Evolutionary conservation across 169 alveolate genomes (phyloP), one percentile per base, ranked within the genome.

Genomic region (Perkinsus olseni): DNA sequence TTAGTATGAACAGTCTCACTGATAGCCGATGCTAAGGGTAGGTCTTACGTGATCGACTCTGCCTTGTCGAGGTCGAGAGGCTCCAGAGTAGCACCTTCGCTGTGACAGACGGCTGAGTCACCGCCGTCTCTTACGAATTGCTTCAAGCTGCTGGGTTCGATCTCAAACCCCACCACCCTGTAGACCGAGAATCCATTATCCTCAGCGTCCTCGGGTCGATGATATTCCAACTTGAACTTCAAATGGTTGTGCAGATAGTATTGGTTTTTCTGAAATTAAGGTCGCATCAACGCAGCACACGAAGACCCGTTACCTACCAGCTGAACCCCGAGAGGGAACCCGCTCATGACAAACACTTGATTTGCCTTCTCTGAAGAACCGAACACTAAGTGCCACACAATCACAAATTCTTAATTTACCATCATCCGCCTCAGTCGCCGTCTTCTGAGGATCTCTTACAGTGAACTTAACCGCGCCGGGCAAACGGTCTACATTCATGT

Each of bases 111-210:
- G 74, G 34, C 37, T 92, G 48, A 36, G 34, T 37, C 17, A 31
- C 93, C 95, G 10, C 51, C 74, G n/a, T 38, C 93, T 38, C 91
- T 50, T 50, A 28, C 13, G 45, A 36, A 92, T 39, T 94, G 93
- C 38, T 92, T 82, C 91, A 94, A 91, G 94, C 96, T 94, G 91
- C 74, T 74, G 74, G 96, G 96, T 20, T 93, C 95, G 62, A 96
- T 95, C 92, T 96, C 97, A 74, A 96, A 95, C 17, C 97, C 97
- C n/a, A 96, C 97, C 36, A 96, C 94, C 74, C 97, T 94, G 92
- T 94, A 91, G 74, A 94, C 92, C 91, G 50, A 91, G 31, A 94
- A 92, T 31, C 39, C 45, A 74, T 21, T 0, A 0, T 38, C 92
- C 1, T 1, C 92, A n/a, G 17, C 62, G 45, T n/a, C 38, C 20